These are phyloP conservation scores for Wickerhamomyces rabaulensis DNA, from an alignment of 805 yeast species.

Conservation along the genomic window DNA sequence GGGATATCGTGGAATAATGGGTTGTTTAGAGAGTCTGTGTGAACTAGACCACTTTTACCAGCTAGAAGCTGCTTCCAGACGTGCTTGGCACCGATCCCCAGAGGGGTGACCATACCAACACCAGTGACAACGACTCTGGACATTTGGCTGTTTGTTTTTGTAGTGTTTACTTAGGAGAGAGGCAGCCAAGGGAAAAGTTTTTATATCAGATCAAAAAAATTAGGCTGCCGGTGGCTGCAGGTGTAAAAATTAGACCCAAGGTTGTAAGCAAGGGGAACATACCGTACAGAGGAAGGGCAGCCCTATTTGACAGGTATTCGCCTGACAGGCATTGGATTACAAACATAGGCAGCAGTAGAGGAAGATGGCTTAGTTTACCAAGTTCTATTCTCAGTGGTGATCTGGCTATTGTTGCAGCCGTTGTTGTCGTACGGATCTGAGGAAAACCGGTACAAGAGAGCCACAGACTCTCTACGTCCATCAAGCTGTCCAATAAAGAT, in stretches of 20 bases:
- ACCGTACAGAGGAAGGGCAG: no score
- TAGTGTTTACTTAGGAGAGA: neutral
- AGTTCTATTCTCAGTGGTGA: no score
- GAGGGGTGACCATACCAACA: conserved; percentile 77
- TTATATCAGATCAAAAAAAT: neutral
- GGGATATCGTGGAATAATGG: conserved; percentile 46
- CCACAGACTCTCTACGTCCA: no score
- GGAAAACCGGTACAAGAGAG: no score
- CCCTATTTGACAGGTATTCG: no score
- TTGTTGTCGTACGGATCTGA: no score
- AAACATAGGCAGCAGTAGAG: no score
- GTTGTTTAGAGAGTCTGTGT: conserved; percentile 36
- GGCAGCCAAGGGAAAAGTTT: neutral
- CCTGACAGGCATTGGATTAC: no score
- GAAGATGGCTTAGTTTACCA: no score
- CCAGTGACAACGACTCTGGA: conserved; percentile 87
- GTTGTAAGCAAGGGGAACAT: no score
- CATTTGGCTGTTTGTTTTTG: neutral
- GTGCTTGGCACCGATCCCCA: conserved; percentile 61
- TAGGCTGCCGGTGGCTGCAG: neutral
- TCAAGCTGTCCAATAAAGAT: no score
- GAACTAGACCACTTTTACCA: conserved; percentile 52
- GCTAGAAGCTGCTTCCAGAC: conserved; percentile 52
- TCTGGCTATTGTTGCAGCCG: no score
- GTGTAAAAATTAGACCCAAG: neutral